A percentile compares a stretch with the other conserved stretches of the same genome.
These are phyloP conservation scores for Diplodia corticola DNA, from an alignment of 2,329 filamentous ascomycete genomes.

Conservation along the genomic window DNA sequence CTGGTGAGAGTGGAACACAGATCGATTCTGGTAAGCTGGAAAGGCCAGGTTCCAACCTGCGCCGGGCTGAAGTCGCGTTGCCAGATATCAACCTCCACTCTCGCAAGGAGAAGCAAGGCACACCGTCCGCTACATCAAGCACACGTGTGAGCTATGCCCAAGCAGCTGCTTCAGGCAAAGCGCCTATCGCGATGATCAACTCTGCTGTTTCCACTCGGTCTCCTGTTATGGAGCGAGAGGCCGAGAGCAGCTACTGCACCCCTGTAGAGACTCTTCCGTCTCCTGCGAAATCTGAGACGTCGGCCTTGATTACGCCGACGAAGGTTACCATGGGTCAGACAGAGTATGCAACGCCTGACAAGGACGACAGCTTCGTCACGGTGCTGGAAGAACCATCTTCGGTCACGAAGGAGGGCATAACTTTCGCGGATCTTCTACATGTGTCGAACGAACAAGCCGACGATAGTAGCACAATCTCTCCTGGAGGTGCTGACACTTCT, in stretches of 20 bases:
- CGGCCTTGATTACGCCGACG: background rate
- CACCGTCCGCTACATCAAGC: background rate
- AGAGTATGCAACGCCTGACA: background rate
- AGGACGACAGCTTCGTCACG: slow-evolving; percentile 19
- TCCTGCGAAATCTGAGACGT: background rate
- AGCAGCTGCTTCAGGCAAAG: background rate
- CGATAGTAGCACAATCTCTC: background rate
- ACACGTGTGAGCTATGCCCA: slow-evolving; percentile 12
- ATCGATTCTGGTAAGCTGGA: background rate
- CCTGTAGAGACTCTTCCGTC: background rate
- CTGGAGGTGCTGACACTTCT: background rate
- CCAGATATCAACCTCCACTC: slow-evolving; percentile 7
- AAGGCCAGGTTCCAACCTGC: background rate
- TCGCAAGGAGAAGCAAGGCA: slow-evolving; percentile 6
- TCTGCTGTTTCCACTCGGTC: background rate
- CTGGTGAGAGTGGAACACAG: background rate
- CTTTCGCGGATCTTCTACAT: no score
- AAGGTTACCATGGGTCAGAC: background rate
- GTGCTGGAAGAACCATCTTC: slow-evolving; percentile 5
- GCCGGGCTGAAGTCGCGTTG: background rate
- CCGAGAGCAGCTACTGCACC: slow-evolving; percentile 9
- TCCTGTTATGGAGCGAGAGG: background rate
- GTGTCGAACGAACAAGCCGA: background rate
- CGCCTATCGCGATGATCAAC: background rate
- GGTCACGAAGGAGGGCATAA: background rate